phyloP scores from a whole-genome alignment of 2,329 filamentous ascomycete genomes.

The Diplodia scrobiculata region DNA sequence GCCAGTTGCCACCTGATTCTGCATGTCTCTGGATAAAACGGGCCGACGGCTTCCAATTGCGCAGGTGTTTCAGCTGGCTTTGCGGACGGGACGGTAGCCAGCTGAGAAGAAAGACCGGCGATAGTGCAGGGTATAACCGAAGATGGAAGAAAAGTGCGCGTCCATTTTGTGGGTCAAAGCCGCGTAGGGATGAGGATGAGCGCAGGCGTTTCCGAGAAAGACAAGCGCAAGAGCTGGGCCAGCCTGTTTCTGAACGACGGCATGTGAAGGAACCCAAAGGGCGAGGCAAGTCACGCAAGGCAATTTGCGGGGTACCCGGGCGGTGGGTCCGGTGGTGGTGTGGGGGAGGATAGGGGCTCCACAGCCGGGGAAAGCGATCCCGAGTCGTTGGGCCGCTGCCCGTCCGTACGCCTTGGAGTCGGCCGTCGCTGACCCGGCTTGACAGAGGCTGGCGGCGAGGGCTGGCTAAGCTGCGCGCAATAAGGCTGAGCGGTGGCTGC shows the following conservation, averaged over 20 bases:
- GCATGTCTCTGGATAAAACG: neutral
- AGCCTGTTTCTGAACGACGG: neutral
- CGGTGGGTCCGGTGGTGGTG: conserved; percentile 5
- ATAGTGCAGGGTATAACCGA: neutral
- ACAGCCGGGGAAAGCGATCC: conserved; percentile 9
- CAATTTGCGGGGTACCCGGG: conserved; percentile 17
- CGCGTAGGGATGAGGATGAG: neutral
- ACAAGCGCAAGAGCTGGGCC: neutral
- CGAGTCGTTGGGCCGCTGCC: conserved; percentile 3
- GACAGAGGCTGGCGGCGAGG: too few relatives aligned
- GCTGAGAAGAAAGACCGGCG: neutral
- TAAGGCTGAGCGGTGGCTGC: conserved; percentile 21
- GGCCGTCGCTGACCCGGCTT: too few relatives aligned
- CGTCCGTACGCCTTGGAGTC: neutral
- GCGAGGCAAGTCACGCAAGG: conserved; percentile 3
- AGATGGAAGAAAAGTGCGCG: neutral
- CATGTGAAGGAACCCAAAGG: neutral
- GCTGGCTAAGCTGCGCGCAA: conserved; percentile 2
- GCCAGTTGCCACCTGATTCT: neutral
- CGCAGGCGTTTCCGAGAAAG: neutral
- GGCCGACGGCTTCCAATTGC: neutral
- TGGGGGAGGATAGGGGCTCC: conserved; percentile 15
- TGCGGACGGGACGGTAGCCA: neutral
- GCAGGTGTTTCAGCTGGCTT: conserved; percentile 1
- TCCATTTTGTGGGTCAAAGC: neutral